Base-by-base conservation (phyloP, 2,329 filamentous ascomycete genomes). In the Nemania bipapillata region DNA sequence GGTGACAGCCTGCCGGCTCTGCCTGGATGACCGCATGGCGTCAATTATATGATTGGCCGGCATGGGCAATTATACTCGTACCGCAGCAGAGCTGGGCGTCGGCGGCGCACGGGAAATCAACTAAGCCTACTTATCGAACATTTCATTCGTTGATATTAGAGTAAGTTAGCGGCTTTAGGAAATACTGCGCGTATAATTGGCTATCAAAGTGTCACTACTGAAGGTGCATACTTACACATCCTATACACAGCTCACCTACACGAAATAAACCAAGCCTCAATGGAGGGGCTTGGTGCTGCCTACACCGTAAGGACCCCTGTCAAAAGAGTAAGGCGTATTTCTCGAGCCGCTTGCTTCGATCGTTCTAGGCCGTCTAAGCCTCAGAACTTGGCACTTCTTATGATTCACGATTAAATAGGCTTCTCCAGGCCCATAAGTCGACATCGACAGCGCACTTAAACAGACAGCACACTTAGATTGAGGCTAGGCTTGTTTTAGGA, bases 11-110 rank as follows among this genome's bases (percentile, higher is more conserved):
- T 53, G n/a, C 52, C 53, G 50, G 42, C 42, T 68, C 61, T 59
- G 65, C 68, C 61, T 68, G 28, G 60, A 65, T 63, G 55, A 57
- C 56, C 24, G 52, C 56, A 70, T 65, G 40, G 37, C 24, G 30
- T 11, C 42, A 45, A 40, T 32, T 7, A 6, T 61, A 40, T 63
- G 53, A 69, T 69, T 69, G 67, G 67, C 28, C 49, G 50, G 45
- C 47, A 60, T 49, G 12, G 61, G 22, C 12, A 28, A 20, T 28
- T 7, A 20, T 37, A 22, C 20, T 63, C 24, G 37, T 24, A 37
- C 56, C 22, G 50, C 28, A 59, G 58, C 53, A 52, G 30, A 17
- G 55, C 26, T 28, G 35, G 26, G 26, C 26, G 50, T 8, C 28
- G 15, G 17, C 17, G 40, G 40, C 40, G 15, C n/a, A 45, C 40